Conservation (phyloP, 2,329 filamentous ascomycete genomes). For the Karstenula rhodostoma region DNA sequence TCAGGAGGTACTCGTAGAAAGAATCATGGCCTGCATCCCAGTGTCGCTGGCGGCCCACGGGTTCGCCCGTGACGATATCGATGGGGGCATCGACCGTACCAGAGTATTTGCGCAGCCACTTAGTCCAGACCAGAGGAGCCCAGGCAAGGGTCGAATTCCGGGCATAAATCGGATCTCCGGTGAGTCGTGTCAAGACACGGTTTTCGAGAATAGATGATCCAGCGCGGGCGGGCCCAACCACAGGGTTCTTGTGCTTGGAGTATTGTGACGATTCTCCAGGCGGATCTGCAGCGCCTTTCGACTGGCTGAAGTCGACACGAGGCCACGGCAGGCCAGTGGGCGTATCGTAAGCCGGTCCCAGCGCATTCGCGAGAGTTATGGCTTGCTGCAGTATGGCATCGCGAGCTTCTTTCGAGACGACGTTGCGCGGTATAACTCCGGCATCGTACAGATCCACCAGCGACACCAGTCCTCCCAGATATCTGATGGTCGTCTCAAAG, state of each 20-base stretch:
- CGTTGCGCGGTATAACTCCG: slow-evolving; percentile 46
- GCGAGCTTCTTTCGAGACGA: slow-evolving; percentile 42
- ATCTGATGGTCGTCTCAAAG: slow-evolving; percentile 54
- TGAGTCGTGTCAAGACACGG: slow-evolving; percentile 51
- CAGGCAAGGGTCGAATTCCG: slow-evolving; percentile 54
- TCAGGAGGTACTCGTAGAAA: slow-evolving; percentile 55
- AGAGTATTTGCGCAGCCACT: slow-evolving; percentile 48
- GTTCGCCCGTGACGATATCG: slow-evolving; percentile 53
- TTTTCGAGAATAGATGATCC: slow-evolving; percentile 57
- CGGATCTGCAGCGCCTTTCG: slow-evolving; percentile 43
- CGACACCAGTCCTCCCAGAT: slow-evolving; percentile 51
- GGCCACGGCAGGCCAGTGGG: slow-evolving; percentile 56
- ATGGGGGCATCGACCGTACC: slow-evolving; percentile 54
- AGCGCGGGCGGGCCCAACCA: slow-evolving; percentile 52
- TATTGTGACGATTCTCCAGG: slow-evolving; percentile 37
- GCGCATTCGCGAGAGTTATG: slow-evolving; percentile 46
- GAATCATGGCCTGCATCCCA: slow-evolving; percentile 57
- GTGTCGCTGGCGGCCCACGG: slow-evolving; percentile 49
- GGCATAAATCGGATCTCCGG: slow-evolving; percentile 50
- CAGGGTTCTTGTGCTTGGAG: slow-evolving; percentile 44
- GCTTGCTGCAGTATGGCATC: slow-evolving; percentile 48
- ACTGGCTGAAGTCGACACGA: slow-evolving; percentile 52
- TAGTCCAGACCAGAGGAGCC: slow-evolving; percentile 56
- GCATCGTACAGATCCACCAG: slow-evolving; percentile 53
- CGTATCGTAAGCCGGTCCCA: slow-evolving; percentile 51